Percentiles rank a stretch among this genome's conserved stretches.
Evolutionary conservation across 2,329 filamentous ascomycete species (phyloP).

Genomic region (Alternaria brassicae): DNA sequence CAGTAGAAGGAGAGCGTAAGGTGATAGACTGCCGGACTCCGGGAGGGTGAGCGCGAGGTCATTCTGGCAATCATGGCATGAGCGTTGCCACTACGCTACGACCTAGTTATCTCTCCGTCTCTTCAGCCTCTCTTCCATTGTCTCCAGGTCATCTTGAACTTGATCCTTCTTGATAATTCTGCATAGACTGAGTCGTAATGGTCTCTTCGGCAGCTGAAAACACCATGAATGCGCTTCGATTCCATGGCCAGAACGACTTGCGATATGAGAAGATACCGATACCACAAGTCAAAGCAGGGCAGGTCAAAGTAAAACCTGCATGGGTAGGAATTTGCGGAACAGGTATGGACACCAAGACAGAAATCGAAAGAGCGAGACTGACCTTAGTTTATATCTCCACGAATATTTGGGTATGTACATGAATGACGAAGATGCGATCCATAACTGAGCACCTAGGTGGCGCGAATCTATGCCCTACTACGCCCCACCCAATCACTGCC

Average conservation of each 20-base stretch:
- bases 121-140: constrained; percentile 15
- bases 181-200: background rate
- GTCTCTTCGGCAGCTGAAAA: constrained; percentile 17
- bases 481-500: constrained; percentile 62
- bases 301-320: constrained; percentile 54
- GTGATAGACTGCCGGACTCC: background rate
- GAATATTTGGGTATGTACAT: constrained; percentile 51
- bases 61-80: background rate
- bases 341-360: constrained; percentile 28
- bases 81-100: background rate
- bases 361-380: background rate
- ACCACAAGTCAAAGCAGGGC: constrained; percentile 49
- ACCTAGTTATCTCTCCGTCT: background rate
- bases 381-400: constrained; percentile 50
- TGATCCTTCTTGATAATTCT: background rate
- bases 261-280: constrained; percentile 53
- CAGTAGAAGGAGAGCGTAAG: constrained; percentile 9
- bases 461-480: constrained; percentile 58
- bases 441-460: constrained; percentile 42
- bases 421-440: constrained; percentile 4
- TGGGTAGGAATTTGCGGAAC: constrained; percentile 55
- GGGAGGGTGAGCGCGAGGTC: constrained; percentile 2
- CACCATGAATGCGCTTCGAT: constrained; percentile 57
- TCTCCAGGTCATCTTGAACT: background rate
- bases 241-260: constrained; percentile 55